Conservation (phyloP, 768 basidiomycete genomes). For the Lactarius indigo region DNA sequence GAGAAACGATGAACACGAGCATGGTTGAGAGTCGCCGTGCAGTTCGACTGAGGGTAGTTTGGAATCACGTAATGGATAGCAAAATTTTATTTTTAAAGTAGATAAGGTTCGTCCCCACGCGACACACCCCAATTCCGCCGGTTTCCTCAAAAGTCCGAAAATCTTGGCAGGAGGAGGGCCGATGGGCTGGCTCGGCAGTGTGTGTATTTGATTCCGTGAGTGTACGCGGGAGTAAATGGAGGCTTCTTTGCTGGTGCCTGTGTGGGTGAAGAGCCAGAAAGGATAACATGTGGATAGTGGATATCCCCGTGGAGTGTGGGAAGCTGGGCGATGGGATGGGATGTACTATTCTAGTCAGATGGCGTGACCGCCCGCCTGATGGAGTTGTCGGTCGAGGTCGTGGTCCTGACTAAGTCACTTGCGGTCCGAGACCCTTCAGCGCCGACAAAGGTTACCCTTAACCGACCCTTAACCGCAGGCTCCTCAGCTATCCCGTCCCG, state of each 20-base stretch:
- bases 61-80: conserved; percentile 1
- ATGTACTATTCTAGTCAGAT: not conserved
- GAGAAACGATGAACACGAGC: conserved; percentile 49
- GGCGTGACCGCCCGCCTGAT: not conserved
- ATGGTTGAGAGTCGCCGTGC: conserved; percentile 32
- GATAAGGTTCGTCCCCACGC: not conserved
- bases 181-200: not conserved
- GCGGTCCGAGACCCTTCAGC: not conserved
- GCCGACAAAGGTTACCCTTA: conserved; percentile 7
- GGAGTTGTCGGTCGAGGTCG: not conserved
- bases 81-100: not conserved
- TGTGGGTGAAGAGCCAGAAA: not conserved
- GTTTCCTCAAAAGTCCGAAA: not conserved
- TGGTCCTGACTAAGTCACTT: not conserved
- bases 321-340: not conserved
- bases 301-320: not conserved
- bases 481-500: conserved; percentile 5
- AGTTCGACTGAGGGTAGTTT: not conserved
- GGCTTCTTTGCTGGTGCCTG: not conserved
- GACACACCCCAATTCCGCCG: not conserved
- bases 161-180: not conserved
- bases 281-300: not conserved
- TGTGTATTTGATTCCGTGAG: not conserved
- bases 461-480: conserved; percentile 12
- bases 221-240: not conserved